Evolutionary conservation across 2,329 filamentous ascomycete genomes (phyloP), one percentile per base, ranked within the genome.

Genomic region (Trichophyton rubrum): DNA sequence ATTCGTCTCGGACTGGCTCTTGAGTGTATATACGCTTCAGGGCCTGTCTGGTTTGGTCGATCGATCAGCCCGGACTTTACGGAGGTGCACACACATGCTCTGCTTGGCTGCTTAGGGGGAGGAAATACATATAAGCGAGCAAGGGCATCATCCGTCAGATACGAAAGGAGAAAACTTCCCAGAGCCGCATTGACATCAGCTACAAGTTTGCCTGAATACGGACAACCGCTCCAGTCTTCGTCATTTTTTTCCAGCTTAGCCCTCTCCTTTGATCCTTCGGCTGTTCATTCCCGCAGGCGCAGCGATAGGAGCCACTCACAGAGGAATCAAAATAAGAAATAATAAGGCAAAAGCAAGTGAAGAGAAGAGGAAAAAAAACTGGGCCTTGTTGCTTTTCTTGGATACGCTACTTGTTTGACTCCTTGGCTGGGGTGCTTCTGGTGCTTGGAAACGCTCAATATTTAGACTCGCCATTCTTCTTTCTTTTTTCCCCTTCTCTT

Each of bases 311-410:
- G 45, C 45, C 45, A 51, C 45, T 15, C 3, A 49, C 6, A 11
- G 15, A 27, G n/a, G 40, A 8, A 43, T 13, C 40, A 17, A 43
- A 43, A 43, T 20, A 53, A 33, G 27, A 53, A 33, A 30, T 30
- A 53, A n/a, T 30, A n/a, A 53, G 27, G 27, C 13, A 30, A 53
- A 53, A 49, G 30, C n/a, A n/a, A 41, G 40, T 15, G n/a, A n/a
- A 7, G 40, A 43, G 15, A 43, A 53, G 22, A 53, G 27, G n/a
- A 33, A 13, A 30, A 53, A 53, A 53, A 53, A 53, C 22, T 53
- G 49, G 49, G 49, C 49, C 49, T 53, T 53, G 49, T 53, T 53
- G 49, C 49, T 53, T 53, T 53, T 53, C 49, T 53, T 53, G 49
- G 49, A 53, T 53, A 53, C 49, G 49, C 49, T 53, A 33, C 49